Evolutionary conservation across 805 yeast genomes (phyloP).

Genomic region (Lachancea cidri): DNA sequence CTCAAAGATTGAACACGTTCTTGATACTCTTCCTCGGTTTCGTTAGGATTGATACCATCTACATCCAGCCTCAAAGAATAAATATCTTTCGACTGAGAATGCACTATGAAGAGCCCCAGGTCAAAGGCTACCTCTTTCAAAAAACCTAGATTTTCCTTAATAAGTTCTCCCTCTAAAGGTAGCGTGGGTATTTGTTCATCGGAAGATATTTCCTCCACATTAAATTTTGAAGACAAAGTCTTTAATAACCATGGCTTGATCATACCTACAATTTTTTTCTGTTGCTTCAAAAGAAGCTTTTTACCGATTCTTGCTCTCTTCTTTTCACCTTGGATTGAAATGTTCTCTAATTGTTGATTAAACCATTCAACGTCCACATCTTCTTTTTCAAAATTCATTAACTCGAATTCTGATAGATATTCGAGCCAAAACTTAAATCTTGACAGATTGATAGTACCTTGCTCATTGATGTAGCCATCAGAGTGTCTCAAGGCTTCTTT

Average conservation of each 20-base stretch:
- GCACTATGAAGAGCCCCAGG: slow-evolving; percentile 59
- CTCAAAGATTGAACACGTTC: slow-evolving; percentile 49
- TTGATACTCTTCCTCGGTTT: slow-evolving; percentile 58
- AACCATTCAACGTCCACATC: slow-evolving; percentile 89
- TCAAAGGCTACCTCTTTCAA: slow-evolving; percentile 61
- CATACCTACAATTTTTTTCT: slow-evolving; percentile 63
- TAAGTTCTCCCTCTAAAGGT: slow-evolving; percentile 37
- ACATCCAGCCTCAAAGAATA: slow-evolving; percentile 61
- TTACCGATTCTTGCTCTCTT: slow-evolving; percentile 64
- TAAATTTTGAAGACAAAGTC: slow-evolving; percentile 28
- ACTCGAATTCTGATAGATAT: slow-evolving; percentile 71
- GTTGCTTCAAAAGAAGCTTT: slow-evolving; percentile 60
- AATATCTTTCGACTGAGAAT: slow-evolving; percentile 50
- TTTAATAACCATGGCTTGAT: slow-evolving; percentile 45
- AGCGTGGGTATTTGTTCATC: slow-evolving; percentile 43
- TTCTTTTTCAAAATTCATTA: slow-evolving; percentile 77
- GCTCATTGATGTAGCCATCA: slow-evolving; percentile 81
- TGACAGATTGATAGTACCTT: slow-evolving; percentile 72
- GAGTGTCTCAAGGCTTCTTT: slow-evolving; percentile 66
- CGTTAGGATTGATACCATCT: slow-evolving; percentile 67
- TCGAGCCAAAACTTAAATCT: slow-evolving; percentile 74
- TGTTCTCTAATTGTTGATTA: slow-evolving; percentile 74
- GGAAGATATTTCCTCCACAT: slow-evolving; percentile 24
- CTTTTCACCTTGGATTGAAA: slow-evolving; percentile 66
- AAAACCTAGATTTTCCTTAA: slow-evolving; percentile 47